Evolutionary conservation across 108 stramenopile species (phyloP), one percentile per base, ranked within the genome.

Genomic region (Cyclotella atomus): DNA sequence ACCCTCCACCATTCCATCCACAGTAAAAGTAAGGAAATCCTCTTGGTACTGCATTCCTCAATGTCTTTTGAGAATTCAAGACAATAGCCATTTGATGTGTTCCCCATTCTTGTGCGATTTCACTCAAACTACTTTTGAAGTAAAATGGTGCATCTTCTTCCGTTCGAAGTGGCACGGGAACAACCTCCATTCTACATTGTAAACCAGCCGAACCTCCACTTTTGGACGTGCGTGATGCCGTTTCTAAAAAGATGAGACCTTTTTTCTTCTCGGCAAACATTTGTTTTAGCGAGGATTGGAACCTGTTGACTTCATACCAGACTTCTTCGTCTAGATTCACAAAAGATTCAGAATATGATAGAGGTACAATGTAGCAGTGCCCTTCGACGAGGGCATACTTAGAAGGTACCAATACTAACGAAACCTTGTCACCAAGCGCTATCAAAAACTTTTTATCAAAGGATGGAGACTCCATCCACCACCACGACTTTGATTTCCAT

Each of bases 21-120:
- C 85, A 68, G 59, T 80, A 82, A 81, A 92, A 92, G 66, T 95
- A 95, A 0, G 89, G 81, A 71, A 95, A 91, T 16, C 82, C 77
- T 43, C 84, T 87, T 0, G 94, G 94, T 19, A 95, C 65, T 50
- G 84, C 79, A 59, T 82, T 79, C 35, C 74, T 70, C 10, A 91
- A 64, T 12, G 83, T 87, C 65, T 84, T 90, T 24, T 60, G 53
- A n/a, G 75, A 79, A 16, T 57, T 57, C 65, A 92, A 66, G 3
- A 85, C 43, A 30, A 79, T 71, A 24, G 70, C 65, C 36, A 60
- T 71, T 59, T 91, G 88, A 59, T 91, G 89, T 8, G 88, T 90
- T n/a, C 89, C 94, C 83, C 85, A 89, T 65, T 95, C 94, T 61
- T 89, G 86, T 0, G 87, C 79, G 69, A 87, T 83, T 72, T 95